Conservation (phyloP, 2,329 filamentous ascomycete species). For the Cercospora sp. region DNA sequence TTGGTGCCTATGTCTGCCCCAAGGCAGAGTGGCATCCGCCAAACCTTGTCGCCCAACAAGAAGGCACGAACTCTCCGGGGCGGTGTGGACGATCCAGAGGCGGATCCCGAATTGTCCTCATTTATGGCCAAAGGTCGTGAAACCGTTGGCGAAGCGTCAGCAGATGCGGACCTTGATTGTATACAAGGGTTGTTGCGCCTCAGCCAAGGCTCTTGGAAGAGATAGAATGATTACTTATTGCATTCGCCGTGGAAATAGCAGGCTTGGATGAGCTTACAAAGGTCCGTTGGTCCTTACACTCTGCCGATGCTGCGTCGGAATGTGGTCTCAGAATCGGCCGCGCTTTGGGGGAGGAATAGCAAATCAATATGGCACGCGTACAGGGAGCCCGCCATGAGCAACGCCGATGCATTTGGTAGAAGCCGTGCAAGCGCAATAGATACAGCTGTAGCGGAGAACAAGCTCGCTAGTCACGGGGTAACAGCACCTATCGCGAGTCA, state of each 20-base stretch:
- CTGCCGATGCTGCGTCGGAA: neutral
- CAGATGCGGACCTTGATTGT: slow-evolving; percentile 73
- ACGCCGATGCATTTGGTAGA: neutral
- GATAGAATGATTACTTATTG: neutral
- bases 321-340: neutral
- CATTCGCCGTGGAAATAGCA: neutral
- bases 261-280: neutral
- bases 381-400: neutral
- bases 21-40: neutral
- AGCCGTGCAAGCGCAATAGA: neutral
- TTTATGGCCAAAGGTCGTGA: slow-evolving; percentile 66
- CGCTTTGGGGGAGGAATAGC: neutral
- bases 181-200: slow-evolving; percentile 85
- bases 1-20: neutral
- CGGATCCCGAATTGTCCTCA: slow-evolving; percentile 66
- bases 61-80: slow-evolving; percentile 10
- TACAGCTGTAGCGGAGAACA: neutral
- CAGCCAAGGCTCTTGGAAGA: slow-evolving; percentile 82
- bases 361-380: neutral
- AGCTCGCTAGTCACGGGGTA: neutral
- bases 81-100: slow-evolving; percentile 46
- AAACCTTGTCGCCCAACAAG: neutral
- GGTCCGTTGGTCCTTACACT: neutral
- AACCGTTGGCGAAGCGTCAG: slow-evolving; percentile 43
- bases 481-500: slow-evolving; percentile 1